Evolutionary conservation across 306 rosid genomes (phyloP), one percentile per base, ranked within the genome.

Genomic region (Cicer chorassanicum): DNA sequence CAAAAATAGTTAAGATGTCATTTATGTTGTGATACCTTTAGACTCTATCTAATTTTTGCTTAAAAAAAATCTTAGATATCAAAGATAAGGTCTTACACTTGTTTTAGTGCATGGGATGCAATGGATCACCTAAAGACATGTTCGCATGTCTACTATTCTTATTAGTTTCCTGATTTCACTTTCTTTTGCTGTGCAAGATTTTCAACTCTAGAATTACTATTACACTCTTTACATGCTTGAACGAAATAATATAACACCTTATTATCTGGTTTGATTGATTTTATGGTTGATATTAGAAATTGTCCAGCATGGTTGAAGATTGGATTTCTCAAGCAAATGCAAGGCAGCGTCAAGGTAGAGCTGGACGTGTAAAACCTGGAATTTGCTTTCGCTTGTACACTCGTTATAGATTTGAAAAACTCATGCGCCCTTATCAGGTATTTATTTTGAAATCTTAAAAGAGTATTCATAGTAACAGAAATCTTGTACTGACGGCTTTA

Each of bases 271-370:
- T 53, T 78, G 63, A 60, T 59, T 64, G 39, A 43, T 72, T 73
- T 60, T 53, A 62, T 81, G 76, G 68, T 73, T 80, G 65, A 45
- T 81, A 21, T 38, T 78, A 92, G 98, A 93, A 93, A 93, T 79
- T 93, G 83, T 89, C 98, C 44, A 93, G 98, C 89, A 89, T 93
- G 97, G 96, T 93, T 59, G 98, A 93, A 83, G 98, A 93, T 83
- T 93, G 98, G 98, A 91, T 93, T 81, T 93, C 98, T 75, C 89
- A 86, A 89, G 98, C 98, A 68, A 93, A 91, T 88, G 96, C 94
- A 64, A 89, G 87, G 91, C 98, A 93, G 70, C 90, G 98, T 38
- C 85, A 89, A 10, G 98, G 98, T 75, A 86, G 97, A 85, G 98
- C 98, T 83, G 98, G 98, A 40, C 98, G 98, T 70, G 98, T 93